phyloP scores from a whole-genome alignment of 2,329 filamentous ascomycete species.

The Leptographium procerum region DNA sequence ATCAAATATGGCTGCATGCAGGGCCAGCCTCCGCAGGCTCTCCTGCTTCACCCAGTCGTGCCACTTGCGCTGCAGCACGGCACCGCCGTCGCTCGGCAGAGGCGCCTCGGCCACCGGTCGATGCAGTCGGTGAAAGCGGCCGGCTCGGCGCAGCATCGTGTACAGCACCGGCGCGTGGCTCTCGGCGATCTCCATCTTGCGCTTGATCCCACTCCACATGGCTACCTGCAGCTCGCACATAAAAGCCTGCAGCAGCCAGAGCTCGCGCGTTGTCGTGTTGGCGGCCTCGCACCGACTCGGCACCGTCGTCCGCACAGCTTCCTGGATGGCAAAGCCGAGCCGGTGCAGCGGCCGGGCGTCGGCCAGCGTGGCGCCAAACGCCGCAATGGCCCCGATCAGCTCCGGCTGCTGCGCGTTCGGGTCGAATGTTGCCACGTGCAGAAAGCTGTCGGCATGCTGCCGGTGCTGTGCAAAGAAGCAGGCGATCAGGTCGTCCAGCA shows the following conservation, averaged over 20 bases:
- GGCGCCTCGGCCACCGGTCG: background rate
- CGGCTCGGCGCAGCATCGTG: conserved; percentile 9
- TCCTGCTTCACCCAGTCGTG: conserved; percentile 6
- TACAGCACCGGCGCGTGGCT: conserved; percentile 22
- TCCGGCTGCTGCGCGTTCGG: conserved; percentile 45
- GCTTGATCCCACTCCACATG: conserved; percentile 42
- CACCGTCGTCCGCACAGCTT: conserved; percentile 32
- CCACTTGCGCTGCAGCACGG: conserved; percentile 7
- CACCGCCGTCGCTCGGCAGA: background rate
- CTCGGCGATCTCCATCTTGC: conserved; percentile 46
- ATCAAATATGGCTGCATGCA: conserved; percentile 54
- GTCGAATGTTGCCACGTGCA: conserved; percentile 50
- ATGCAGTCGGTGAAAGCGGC: conserved; percentile 3
- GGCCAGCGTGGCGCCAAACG: conserved; percentile 48
- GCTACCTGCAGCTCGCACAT: conserved; percentile 37
- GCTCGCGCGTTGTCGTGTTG: conserved; percentile 29
- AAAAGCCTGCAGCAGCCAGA: conserved; percentile 37
- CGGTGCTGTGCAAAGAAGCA: conserved; percentile 46
- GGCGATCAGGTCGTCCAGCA: conserved; percentile 50
- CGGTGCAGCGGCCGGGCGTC: conserved; percentile 41
- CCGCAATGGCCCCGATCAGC: conserved; percentile 47
- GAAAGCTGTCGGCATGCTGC: conserved; percentile 45
- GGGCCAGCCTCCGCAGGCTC: conserved; percentile 37
- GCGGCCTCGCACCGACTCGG: conserved; percentile 33
- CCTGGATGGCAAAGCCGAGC: conserved; percentile 46